Base-by-base conservation (phyloP, 1,139 yeast genomes). In the Saccharomyces hybrid region DNA sequence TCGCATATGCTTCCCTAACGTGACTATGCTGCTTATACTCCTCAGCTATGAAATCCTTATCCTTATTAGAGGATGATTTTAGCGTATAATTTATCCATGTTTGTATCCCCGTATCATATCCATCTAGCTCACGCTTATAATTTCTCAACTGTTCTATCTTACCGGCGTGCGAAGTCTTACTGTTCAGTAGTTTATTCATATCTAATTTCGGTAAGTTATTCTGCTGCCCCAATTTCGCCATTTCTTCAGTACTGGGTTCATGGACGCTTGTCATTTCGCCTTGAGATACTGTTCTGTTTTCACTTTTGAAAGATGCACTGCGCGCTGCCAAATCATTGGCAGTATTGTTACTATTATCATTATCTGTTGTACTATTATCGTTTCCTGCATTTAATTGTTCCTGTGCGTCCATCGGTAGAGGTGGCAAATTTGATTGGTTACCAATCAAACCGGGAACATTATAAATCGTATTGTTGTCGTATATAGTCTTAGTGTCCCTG, bases 1-100 rank as follows among this genome's bases (percentile, higher is more conserved):
- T 67, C 3, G 70, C 68, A 52, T 68, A 68, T 4, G 72, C 72
- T 48, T 68, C 71, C 50, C 61, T 63, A 27, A 68, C 71, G 51
- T 68, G 71, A 42, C 61, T 61, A 52, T 61, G 67, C 11, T 64
- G 63, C 53, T 64, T 67, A 54, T 68, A 69, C 31, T 68, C 67
- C 26, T 68, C 67, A 52, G 67, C 64, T 23, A 68, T 52, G 50
- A 59, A 62, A 29, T 66, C 66, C 25, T 57, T 58, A 42, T 64
- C 66, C 4, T 64, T 56, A 23, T 55, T 58, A 1, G 64, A 54
- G 1, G 66, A 60, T 0, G 71, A 61, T 41, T 64, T 68, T 28
- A 69, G 52, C 0, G 70, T 61, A 50, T 63, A 65, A 28, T 59
- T 59, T 32, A 69, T 65, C 72, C 72, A 69, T 4, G 64, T 59